Base-by-base conservation (phyloP, 1,139 yeast species). In the Pneumocystis murina region DNA sequence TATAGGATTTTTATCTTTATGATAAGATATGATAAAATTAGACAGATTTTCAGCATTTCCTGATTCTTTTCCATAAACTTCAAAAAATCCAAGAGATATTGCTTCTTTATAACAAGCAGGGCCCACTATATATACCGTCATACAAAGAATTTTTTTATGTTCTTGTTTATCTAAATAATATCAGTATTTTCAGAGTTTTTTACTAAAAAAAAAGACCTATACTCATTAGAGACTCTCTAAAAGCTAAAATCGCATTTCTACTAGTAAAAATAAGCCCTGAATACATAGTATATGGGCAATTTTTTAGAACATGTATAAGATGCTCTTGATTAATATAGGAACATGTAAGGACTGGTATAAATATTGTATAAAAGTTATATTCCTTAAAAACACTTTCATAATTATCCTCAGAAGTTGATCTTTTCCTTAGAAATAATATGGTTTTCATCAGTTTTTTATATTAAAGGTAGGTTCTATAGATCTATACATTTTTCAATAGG, bases 41-140 rank as follows among this genome's bases (percentile, higher is more conserved):
- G 95, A 84, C 59, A 92, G 74, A 1, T 80, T 77, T 6, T 79
- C 75, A 0, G 97, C 97, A 72, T 89, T 90, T 0, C 97, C 97
- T 1, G 96, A 89, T 10, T 82, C 75, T 1, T 72, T 73, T 0
- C 91, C 95, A 66, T 83, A 75, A 0, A 92, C 80, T 67, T 84
- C 80, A 0, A 66, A 71, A 71, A 90, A 91, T 0, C 96, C 96
- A 39, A 83, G 75, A 5, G 78, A 76, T 3, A 72, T 68, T 20
- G 91, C 74, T n/a, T 86, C 83, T 28, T 77, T 76, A 33, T 79
- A 80, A 0, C 97, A 91, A 0, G 96, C 92, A 0, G 96, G 96
- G 0, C 97, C 97, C 6, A 92, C 97, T 0, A 97, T 89, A 70
- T 85, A 92, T 0, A 85, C 85, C 0, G 84, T 80, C 12, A 48